These are phyloP conservation scores for Drosera capensis DNA, from an alignment of 148 eudicot genomes.

Conservation along the genomic window DNA sequence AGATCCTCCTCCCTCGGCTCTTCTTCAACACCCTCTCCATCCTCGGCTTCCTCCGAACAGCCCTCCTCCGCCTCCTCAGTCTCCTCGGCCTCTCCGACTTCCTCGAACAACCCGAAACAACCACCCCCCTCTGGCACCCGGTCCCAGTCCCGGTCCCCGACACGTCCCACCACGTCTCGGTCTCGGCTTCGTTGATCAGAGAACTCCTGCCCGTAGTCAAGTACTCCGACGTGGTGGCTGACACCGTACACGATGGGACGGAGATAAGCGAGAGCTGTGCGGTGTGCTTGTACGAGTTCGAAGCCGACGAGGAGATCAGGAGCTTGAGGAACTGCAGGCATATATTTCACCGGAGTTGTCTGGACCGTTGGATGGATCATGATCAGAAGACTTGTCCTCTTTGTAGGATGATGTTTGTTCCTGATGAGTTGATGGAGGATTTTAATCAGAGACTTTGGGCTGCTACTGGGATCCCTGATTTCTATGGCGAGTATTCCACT, in stretches of 20 bases:
- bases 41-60: slow-evolving; percentile 23
- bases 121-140: too few species aligned
- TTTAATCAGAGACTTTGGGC: slow-evolving; percentile 66
- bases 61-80: slow-evolving; percentile 12
- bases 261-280: slow-evolving; percentile 43
- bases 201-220: slow-evolving; percentile 61
- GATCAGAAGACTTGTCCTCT: slow-evolving; percentile 50
- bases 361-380: slow-evolving; percentile 71
- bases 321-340: slow-evolving; percentile 38
- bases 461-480: slow-evolving; percentile 48
- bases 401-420: slow-evolving; percentile 34
- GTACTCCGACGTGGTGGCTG: slow-evolving; percentile 25
- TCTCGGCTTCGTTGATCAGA: slow-evolving; percentile 40
- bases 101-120: too few species aligned
- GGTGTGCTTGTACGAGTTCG: slow-evolving; percentile 36
- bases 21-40: slow-evolving; percentile 30
- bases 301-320: slow-evolving; percentile 34
- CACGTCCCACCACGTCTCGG: too few species aligned
- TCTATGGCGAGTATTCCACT: neutral
- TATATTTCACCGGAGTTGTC: slow-evolving; percentile 34
- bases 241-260: slow-evolving; percentile 38
- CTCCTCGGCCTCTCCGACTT: slow-evolving; percentile 42
- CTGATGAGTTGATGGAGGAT: slow-evolving; percentile 38
- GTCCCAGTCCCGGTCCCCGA: slow-evolving; percentile 21
- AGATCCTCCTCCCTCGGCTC: slow-evolving; percentile 40